Evolutionary conservation across 768 basidiomycete genomes (phyloP), one percentile per base, ranked within the genome.

Genomic region (Auricularia cornea): DNA sequence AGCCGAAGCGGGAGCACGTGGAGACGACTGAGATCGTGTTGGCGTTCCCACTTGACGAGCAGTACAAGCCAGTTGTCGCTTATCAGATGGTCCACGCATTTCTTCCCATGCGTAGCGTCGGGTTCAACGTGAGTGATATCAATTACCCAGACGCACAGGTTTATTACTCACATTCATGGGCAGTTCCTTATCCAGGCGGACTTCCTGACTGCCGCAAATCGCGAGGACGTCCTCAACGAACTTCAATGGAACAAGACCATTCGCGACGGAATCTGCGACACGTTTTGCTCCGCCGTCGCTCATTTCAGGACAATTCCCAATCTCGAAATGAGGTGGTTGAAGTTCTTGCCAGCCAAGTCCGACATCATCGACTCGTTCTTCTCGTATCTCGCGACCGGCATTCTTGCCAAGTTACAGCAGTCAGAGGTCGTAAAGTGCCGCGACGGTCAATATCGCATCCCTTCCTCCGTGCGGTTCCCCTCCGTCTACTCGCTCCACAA

Each of bases 121-220:
- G 71, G 14, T 70, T 72, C 59, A 60, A 57, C 26, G 54, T 28
- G 26, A 26, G 54, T n/a, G n/a, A n/a, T n/a, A n/a, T n/a, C n/a
- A n/a, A n/a, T n/a, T n/a, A n/a, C n/a, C n/a, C n/a, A n/a, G n/a
- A n/a, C n/a, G n/a, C n/a, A n/a, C n/a, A n/a, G n/a, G 23, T 12
- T 57, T 14, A 14, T 30, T 28, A 5, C 54, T 38, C 16, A n/a
- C 10, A 8, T n/a, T n/a, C 51, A n/a, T n/a, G 20, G 26, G 5
- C 26, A 73, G 72, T 73, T 73, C 60, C 62, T 73, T 54, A 66
- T 73, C 29, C 72, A 73, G 38, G 72, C 66, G 1, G 72, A 73
- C 60, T 73, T 73, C 44, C 62, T 73, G 48, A 72, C 72, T 18
- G 64, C 69, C 1, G 65, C 72, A 16, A 72, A 67, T 60, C 60